Conservation (phyloP, 306 rosid species). For the Arachis hypogaea region DNA sequence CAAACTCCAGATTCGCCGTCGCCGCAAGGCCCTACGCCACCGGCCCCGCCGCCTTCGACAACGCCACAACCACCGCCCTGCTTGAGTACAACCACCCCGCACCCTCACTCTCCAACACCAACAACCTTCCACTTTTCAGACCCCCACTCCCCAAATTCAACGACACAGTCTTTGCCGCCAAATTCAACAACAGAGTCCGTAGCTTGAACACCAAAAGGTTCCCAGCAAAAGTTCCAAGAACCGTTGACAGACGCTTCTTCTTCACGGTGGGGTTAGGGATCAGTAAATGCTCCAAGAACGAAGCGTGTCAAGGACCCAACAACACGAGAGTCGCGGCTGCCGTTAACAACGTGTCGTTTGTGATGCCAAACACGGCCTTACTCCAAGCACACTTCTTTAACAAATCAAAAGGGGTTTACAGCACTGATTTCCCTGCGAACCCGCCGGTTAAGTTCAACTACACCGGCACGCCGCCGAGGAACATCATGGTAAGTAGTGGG, state of each 20-base stretch:
- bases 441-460: conserved; percentile 70
- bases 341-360: conserved; percentile 69
- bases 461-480: conserved; percentile 68
- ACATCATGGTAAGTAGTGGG: conserved; percentile 52
- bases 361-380: conserved; percentile 64
- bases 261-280: conserved; percentile 72
- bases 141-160: conserved; percentile 62
- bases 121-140: conserved; percentile 50
- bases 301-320: conserved; percentile 65
- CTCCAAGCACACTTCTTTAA: conserved; percentile 79
- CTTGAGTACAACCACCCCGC: conserved; percentile 54
- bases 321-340: conserved; percentile 60
- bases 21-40: conserved; percentile 65
- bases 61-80: conserved; percentile 65
- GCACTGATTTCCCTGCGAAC: conserved; percentile 66
- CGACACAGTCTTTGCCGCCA: conserved; percentile 58
- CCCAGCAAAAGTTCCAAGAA: conserved; percentile 68
- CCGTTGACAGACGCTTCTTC: conserved; percentile 52
- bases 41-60: conserved; percentile 69
- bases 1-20: conserved; percentile 59
- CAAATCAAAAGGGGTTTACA: conserved; percentile 57
- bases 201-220: conserved; percentile 56
- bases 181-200: conserved; percentile 50
- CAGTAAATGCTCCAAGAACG: conserved; percentile 52
- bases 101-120: conserved; percentile 24